Conservation (phyloP, 2,329 filamentous ascomycete genomes). For the Incumbomyces delicatus region DNA sequence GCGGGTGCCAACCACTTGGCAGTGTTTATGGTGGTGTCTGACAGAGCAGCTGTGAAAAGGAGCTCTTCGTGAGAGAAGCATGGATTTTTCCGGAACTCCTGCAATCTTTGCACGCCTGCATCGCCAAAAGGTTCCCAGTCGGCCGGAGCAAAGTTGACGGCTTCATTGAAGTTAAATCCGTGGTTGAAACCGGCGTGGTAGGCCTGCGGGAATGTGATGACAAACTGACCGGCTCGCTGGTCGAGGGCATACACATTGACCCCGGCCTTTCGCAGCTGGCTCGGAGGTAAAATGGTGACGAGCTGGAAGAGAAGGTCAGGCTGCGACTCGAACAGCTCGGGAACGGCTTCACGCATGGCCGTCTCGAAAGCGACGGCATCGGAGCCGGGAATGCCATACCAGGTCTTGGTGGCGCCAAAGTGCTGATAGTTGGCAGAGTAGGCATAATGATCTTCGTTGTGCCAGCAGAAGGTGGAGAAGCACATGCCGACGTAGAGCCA, state of each 20-base stretch:
- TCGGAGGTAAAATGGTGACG: constrained; percentile 88
- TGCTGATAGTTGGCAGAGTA: constrained; percentile 99
- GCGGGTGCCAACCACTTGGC: constrained; percentile 93
- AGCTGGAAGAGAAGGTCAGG: constrained; percentile 93
- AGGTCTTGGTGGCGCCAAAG: constrained; percentile 95
- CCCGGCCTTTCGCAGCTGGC: constrained; percentile 84
- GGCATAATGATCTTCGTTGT: constrained; percentile 95
- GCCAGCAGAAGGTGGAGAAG: constrained; percentile 99
- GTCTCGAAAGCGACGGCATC: constrained; percentile 92
- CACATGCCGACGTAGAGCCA: constrained; percentile 99
- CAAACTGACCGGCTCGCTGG: constrained; percentile 88
- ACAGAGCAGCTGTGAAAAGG: constrained; percentile 78
- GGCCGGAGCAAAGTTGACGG: constrained; percentile 88
- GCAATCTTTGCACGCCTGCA: constrained; percentile 73
- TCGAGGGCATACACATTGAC: constrained; percentile 93
- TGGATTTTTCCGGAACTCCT: constrained; percentile 79
- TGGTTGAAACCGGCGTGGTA: constrained; percentile 99
- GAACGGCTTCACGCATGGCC: constrained; percentile 90
- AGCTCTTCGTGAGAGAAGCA: constrained; percentile 97
- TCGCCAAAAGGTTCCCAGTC: constrained; percentile 95
- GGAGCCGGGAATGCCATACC: constrained; percentile 93
- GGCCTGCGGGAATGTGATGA: constrained; percentile 91
- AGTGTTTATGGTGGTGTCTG: constrained; percentile 71
- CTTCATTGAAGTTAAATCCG: constrained; percentile 97
- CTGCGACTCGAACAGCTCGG: constrained; percentile 92